phyloP scores from a whole-genome alignment of 495 filamentous ascomycete genomes.

The Podospora tetraspora region DNA sequence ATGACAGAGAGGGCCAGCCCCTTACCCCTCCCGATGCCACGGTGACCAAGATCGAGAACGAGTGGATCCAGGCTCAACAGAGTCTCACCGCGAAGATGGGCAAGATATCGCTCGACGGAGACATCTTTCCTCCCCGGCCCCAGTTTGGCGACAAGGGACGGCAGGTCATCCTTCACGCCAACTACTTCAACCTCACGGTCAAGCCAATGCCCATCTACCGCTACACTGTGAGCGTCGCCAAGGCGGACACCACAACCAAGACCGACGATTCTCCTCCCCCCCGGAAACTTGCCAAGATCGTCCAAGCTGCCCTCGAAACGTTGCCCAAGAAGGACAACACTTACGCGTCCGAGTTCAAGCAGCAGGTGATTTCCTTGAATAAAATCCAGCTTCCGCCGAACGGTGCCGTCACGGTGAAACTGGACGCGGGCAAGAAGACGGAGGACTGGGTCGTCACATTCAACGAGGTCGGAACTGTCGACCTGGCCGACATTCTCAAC shows the following conservation, averaged over 20 bases:
- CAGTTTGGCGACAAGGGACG: constrained; percentile 52
- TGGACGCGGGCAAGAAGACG: constrained; percentile 35
- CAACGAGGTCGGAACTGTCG: constrained; percentile 32
- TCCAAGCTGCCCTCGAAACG: constrained; percentile 45
- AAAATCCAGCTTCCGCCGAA: constrained; percentile 35
- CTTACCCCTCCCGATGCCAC: constrained; percentile 26
- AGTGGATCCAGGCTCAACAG: constrained; percentile 22
- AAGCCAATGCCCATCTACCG: constrained; percentile 32
- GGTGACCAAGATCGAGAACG: constrained; percentile 35
- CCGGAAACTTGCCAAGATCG: constrained; percentile 47
- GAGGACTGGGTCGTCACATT: constrained; percentile 43
- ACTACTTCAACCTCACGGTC: constrained; percentile 55
- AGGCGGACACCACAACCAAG: constrained; percentile 11
- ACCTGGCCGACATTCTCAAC: constrained; percentile 45
- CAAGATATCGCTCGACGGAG: constrained; percentile 22
- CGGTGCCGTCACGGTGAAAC: constrained; percentile 36
- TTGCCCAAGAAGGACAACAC: constrained; percentile 24
- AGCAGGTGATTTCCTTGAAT: constrained; percentile 41
- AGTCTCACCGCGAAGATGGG: constrained; percentile 28
- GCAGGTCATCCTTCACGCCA: constrained; percentile 53
- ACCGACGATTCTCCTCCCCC: not conserved
- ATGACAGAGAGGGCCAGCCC: not conserved
- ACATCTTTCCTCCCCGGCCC: constrained; percentile 47
- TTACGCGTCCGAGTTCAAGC: constrained; percentile 57
- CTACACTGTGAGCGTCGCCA: constrained; percentile 34